phyloP scores from a whole-genome alignment of 2,329 filamentous ascomycete genomes.

The Rachicladosporium sp. region DNA sequence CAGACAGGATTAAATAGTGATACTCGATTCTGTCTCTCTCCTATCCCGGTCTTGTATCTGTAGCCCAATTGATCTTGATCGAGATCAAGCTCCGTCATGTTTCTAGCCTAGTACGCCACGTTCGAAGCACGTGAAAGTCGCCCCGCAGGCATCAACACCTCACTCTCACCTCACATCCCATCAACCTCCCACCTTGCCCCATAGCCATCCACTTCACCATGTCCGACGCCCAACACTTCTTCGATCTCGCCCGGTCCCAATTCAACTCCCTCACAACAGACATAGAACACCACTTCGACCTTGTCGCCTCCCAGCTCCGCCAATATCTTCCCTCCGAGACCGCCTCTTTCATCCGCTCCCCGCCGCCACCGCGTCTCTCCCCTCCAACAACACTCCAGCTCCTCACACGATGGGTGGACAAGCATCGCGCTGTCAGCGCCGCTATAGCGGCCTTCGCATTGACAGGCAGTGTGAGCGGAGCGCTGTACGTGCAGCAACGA shows the following conservation, averaged over 20 bases:
- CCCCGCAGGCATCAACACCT: too few relatives aligned
- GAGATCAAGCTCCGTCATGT: too few relatives aligned
- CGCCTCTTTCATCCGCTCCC: conserved; percentile 40
- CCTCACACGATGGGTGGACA: conserved; percentile 57
- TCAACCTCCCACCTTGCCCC: background rate
- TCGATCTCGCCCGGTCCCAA: conserved; percentile 22
- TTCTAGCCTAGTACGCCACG: too few relatives aligned
- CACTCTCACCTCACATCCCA: too few relatives aligned
- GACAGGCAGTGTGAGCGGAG: conserved; percentile 39
- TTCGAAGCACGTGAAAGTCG: too few relatives aligned
- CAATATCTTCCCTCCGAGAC: conserved; percentile 63
- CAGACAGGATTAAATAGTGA: too few relatives aligned
- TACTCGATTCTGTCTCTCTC: too few relatives aligned
- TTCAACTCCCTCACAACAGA: conserved; percentile 57
- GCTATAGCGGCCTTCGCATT: conserved; percentile 59
- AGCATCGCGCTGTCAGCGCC: conserved; percentile 62
- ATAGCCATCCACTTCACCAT: conserved; percentile 9
- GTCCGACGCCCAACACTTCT: conserved; percentile 25
- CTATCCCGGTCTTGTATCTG: too few relatives aligned
- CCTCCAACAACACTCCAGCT: conserved; percentile 40
- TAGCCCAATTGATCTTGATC: too few relatives aligned
- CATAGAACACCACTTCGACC: conserved; percentile 70
- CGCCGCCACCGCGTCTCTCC: conserved; percentile 30
- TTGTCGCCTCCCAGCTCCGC: conserved; percentile 57
- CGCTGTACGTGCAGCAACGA: conserved; percentile 48